Evolutionary conservation across 768 basidiomycete genomes (phyloP), one percentile per base, ranked within the genome.

Genomic region (Boletus subparvulus): DNA sequence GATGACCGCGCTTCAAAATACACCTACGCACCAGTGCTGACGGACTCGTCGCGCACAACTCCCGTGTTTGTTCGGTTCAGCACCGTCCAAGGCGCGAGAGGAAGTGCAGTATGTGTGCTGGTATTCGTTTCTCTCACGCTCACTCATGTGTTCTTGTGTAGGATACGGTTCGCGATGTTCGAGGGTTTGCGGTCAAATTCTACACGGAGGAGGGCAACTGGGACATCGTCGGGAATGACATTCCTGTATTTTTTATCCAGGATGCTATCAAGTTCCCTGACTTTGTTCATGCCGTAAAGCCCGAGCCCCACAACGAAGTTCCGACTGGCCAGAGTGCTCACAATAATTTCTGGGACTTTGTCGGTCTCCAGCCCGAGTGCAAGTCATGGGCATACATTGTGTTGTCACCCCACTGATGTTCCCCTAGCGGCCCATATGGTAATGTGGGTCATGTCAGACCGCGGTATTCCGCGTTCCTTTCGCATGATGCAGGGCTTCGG

Each of bases 401-500:
- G 9, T 19, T 17, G 19, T 39, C 32, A 28, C 21, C 21, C 26
- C 33, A 16, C 59, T 61, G n/a, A 73, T 68, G 64, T 56, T 63
- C 42, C 39, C 28, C 19, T 50, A 81, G 84, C 84, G 24, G 78
- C 85, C 1, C 86, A 90, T 61, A 89, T 88, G 86, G 73, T 87
- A 11, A 84, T 89, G 81, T 95, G 92, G 92, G 78, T 77, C 36
- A 85, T 95, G 82, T 90, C 88, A 12, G 93, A 95, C 69, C 84
- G 92, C 63, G 84, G 80, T 4, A 85, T 96, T 56, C 94, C 93
- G 14, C 85, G 92, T 19, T 92, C 91, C 6, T 88, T 77, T 70
- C 83, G 92, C 52, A 92, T 89, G 86, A 90, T 95, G 84, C 90
- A 93, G 74, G 94, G 87, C 8, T 90, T 91, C 50, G 88, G 90